A percentile compares a stretch with the other conserved stretches of the same genome.
Evolutionary conservation across 306 rosid genomes (phyloP).

Genomic region (Chamaecrista fasciculata): DNA sequence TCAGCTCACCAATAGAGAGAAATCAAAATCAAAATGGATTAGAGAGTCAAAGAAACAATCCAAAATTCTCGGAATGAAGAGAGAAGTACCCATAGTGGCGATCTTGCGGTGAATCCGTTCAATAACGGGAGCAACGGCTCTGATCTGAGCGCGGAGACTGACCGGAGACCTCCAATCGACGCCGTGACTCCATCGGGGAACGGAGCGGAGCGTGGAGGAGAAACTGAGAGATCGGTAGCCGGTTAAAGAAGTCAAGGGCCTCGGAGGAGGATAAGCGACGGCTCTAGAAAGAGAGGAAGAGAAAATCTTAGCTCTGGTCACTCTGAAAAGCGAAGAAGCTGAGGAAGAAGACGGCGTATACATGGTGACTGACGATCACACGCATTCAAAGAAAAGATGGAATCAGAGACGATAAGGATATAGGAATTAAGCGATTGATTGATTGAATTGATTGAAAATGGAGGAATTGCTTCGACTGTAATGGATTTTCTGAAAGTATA

Average conservation of each 20-base stretch:
- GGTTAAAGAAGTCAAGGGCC: conserved; percentile 5
- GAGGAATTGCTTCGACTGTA: neutral
- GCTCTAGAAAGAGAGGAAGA: conserved; percentile 50
- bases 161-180: conserved; percentile 61
- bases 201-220: conserved; percentile 43
- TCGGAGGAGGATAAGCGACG: conserved; percentile 27
- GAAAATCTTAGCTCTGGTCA: conserved; percentile 49
- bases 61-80: conserved; percentile 26
- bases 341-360: conserved; percentile 50
- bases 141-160: conserved; percentile 81
- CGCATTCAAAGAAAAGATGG: conserved; percentile 29
- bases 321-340: conserved; percentile 64
- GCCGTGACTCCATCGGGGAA: conserved; percentile 75
- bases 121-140: conserved; percentile 67
- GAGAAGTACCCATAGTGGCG: conserved; percentile 65
- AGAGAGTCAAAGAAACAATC: neutral
- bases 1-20: neutral
- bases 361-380: conserved; percentile 54
- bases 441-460: neutral
- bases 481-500: neutral
- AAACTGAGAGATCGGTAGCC: conserved; percentile 38
- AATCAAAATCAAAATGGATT: neutral
- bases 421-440: conserved; percentile 12
- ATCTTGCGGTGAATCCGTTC: conserved; percentile 72
- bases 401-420: neutral